Evolutionary conservation across 1,284 basidiomycete genomes (phyloP), one percentile per base, ranked within the genome.

Genomic region (Naganishia sp.): DNA sequence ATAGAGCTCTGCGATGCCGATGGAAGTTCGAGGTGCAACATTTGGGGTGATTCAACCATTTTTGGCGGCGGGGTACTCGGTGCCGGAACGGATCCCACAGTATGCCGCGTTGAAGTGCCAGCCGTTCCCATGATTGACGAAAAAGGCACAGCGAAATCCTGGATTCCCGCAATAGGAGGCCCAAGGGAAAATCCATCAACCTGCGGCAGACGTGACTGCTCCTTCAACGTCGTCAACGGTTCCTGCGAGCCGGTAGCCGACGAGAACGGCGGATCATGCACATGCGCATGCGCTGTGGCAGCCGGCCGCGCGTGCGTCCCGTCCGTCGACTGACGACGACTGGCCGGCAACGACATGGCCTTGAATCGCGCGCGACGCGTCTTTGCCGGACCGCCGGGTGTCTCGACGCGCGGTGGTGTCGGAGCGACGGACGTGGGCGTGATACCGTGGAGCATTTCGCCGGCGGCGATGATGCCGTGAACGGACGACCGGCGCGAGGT

Each of bases 281-380:
- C n/a, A 21, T 18, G 28, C 39, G 32, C 28, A n/a, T 49, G 32
- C n/a, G 42, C 23, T 15, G n/a, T 10, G 17, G 25, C 23, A 49
- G 42, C 31, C 23, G n/a, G 35, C 35, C 35, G 35, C 13, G 10
- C 35, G 35, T 39, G 35, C 13, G 35, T 39, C 35, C 35, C 51
- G 39, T 66, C 65, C 45, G 56, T 47, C 11, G 65, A 66, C 21
- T 57, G 41, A 39, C 65, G 39, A n/a, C 65, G 49, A 39, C 47
- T 52, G 28, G 45, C 32, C 9, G 65, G 47, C 2, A 53, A 18
- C 1, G 57, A 47, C 49, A 66, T 66, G 13, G 63, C 52, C 32
- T 61, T 66, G 32, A 61, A 52, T 39, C 52, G 53, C 43, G 57
- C 47, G 11, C 32, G 50, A 10, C 49, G 47, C 13, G 47, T 35